Evolutionary conservation across 441 rosid genomes (phyloP).

Genomic region (Viola pubescens): DNA sequence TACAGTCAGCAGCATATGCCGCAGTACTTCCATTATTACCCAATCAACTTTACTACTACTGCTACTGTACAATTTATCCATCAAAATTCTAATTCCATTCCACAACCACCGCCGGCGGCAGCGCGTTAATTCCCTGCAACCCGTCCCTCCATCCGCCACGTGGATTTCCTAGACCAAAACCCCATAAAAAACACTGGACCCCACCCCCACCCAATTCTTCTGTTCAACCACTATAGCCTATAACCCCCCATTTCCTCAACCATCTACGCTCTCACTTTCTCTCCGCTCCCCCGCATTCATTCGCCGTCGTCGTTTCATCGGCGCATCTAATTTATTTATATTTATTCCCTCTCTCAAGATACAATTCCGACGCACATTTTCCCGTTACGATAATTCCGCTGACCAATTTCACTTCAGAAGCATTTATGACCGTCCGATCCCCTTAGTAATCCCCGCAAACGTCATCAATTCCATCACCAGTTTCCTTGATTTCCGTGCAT

Average conservation of each 20-base stretch:
- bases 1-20: no score
- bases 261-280: neutral
- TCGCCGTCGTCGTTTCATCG: conserved; percentile 21
- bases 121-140: neutral
- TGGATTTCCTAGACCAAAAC: conserved; percentile 8
- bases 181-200: conserved; percentile 1
- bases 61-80: no score
- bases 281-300: conserved; percentile 2
- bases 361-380: neutral
- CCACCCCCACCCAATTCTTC: conserved; percentile 7
- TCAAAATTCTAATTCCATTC: no score
- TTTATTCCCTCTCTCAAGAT: neutral
- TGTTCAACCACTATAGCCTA: conserved; percentile 1
- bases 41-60: no score
- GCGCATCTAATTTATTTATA: conserved; percentile 18
- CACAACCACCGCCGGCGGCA: conserved; percentile 3
- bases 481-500: conserved; percentile 3
- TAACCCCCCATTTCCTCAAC: neutral
- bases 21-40: no score
- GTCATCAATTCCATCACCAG: neutral
- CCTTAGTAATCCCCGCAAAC: conserved; percentile 24
- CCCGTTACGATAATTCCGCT: conserved; percentile 1
- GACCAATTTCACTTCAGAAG: neutral
- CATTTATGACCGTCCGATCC: conserved; percentile 37
- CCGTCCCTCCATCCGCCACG: conserved; percentile 9